Evolutionary conservation across 1,284 basidiomycete species (phyloP).

Genomic region (Moesziomyces sp.): DNA sequence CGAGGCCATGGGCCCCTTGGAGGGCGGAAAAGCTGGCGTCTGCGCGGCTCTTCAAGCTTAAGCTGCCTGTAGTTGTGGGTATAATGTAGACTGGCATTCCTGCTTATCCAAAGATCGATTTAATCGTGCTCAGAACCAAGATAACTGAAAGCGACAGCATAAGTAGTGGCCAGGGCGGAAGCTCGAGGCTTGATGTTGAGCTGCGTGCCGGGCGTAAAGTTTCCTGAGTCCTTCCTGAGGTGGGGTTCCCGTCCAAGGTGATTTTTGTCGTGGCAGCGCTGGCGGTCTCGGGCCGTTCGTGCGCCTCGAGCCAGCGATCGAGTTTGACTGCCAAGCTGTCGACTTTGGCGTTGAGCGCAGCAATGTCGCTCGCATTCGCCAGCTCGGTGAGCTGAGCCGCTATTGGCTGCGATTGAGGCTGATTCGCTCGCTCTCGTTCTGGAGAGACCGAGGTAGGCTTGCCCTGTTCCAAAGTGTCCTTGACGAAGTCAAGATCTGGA

Average conservation of each 20-base stretch:
- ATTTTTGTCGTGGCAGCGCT: neutral
- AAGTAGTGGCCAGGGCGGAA: too few species aligned
- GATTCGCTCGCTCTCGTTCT: neutral
- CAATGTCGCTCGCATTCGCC: neutral
- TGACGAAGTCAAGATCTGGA: neutral
- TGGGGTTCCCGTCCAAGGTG: too few species aligned
- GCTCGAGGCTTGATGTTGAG: too few species aligned
- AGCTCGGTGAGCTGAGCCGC: neutral
- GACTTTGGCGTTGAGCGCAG: conserved; percentile 11
- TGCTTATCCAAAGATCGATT: neutral
- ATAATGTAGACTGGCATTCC: neutral
- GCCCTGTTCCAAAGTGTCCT: neutral
- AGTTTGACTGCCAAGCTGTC: conserved; percentile 14
- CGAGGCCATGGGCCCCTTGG: conserved; percentile 23
- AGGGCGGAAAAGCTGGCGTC: conserved; percentile 26
- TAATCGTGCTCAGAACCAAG: neutral
- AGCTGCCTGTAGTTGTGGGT: neutral
- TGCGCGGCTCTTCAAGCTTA: conserved; percentile 39
- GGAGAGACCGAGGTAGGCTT: neutral
- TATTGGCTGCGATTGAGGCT: too few species aligned
- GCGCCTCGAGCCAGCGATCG: conserved; percentile 5
- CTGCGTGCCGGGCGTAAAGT: too few species aligned
- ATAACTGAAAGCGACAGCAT: too few species aligned
- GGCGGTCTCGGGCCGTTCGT: neutral
- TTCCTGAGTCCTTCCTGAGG: too few species aligned